These are phyloP conservation scores for Cladosporium sp. DNA, from an alignment of 2,329 filamentous ascomycete genomes.

Conservation along the genomic window DNA sequence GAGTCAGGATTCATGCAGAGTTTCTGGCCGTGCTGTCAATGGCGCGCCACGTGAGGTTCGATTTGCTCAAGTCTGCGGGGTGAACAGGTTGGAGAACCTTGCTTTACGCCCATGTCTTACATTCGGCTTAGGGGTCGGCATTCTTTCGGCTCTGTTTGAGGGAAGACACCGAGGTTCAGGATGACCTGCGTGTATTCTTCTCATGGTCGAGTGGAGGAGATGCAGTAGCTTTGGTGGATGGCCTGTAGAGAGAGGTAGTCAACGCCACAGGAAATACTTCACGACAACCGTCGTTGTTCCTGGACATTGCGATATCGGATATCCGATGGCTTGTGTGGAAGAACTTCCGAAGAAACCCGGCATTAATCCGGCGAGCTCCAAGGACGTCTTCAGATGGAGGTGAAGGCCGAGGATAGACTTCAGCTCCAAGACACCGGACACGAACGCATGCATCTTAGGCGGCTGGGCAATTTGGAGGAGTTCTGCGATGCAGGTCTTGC, in stretches of 20 bases:
- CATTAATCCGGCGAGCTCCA: background rate
- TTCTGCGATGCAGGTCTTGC: background rate
- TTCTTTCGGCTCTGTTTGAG: background rate
- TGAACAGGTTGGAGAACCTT: background rate
- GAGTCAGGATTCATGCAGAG: conserved; percentile 4
- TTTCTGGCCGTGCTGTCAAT: conserved; percentile 1
- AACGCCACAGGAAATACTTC: background rate
- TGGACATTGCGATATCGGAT: background rate
- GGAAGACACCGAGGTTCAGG: background rate
- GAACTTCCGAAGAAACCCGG: background rate
- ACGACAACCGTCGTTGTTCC: background rate
- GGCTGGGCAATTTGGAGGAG: conserved; percentile 18
- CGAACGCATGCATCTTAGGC: conserved; percentile 7
- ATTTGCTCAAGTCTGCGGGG: background rate
- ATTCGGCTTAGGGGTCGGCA: background rate
- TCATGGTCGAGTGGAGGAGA: background rate
- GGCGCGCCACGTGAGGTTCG: conserved; percentile 12
- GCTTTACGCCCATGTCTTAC: background rate
- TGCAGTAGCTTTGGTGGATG: background rate
- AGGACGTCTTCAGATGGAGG: background rate
- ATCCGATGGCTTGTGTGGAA: background rate
- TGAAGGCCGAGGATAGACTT: conserved; percentile 7
- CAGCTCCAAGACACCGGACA: background rate
- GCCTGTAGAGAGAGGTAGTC: background rate
- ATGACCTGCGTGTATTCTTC: background rate